These are phyloP conservation scores for Kluyveromyces dobzhanskii DNA, from an alignment of 805 yeast genomes.

Conservation along the genomic window DNA sequence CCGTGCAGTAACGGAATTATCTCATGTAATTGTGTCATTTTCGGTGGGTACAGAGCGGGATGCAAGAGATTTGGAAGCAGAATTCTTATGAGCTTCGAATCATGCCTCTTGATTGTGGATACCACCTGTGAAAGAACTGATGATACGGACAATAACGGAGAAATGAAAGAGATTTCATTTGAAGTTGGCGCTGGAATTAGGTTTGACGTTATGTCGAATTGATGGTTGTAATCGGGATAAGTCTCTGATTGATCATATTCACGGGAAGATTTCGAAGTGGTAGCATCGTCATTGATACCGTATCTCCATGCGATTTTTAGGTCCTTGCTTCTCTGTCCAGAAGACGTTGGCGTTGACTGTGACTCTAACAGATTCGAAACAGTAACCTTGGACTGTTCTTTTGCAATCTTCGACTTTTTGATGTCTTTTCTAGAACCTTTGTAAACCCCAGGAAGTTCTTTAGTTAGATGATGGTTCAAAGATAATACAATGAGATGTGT, in stretches of 20 bases:
- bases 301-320: conserved; percentile 94
- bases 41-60: conserved; percentile 63
- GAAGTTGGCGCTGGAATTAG: conserved; percentile 58
- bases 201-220: conserved; percentile 70
- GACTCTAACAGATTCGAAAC: conserved; percentile 53
- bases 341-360: conserved; percentile 7
- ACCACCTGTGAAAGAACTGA: conserved; percentile 36
- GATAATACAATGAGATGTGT: conserved; percentile 64
- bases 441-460: conserved; percentile 69
- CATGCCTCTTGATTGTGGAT: conserved; percentile 34
- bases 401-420: conserved; percentile 48
- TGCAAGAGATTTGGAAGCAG: conserved; percentile 71
- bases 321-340: conserved; percentile 31
- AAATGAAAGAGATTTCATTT: conserved; percentile 52
- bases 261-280: conserved; percentile 15
- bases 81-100: conserved; percentile 48
- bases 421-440: conserved; percentile 60
- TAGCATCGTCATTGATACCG: conserved; percentile 39
- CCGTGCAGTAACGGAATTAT: conserved; percentile 55
- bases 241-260: conserved; percentile 21
- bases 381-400: conserved; percentile 54
- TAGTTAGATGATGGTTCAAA: conserved; percentile 47
- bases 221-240: conserved; percentile 49
- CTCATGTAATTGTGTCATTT: conserved; percentile 35
- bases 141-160: conserved; percentile 27